A percentile compares a stretch with the other conserved stretches of the same genome.
Evolutionary conservation across 176 grass and related monocot genomes (phyloP).

Genomic region (Carex pumila): DNA sequence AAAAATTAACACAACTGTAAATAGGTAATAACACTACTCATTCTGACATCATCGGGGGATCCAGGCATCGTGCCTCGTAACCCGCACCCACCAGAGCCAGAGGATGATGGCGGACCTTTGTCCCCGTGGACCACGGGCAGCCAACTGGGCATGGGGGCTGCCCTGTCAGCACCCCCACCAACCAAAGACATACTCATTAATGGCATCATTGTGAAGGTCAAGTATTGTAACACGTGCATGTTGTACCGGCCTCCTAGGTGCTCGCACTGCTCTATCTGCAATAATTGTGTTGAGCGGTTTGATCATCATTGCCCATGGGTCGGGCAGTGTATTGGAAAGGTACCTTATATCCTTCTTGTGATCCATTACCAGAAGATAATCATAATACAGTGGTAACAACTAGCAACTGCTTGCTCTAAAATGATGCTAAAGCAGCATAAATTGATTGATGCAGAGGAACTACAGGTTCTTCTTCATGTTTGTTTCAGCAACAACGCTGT

Average conservation of each 20-base stretch:
- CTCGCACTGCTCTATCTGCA: constrained; percentile 91
- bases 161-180: constrained; percentile 27
- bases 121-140: constrained; percentile 16
- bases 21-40: constrained; percentile 66
- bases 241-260: constrained; percentile 79
- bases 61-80: constrained; percentile 87
- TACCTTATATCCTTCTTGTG: constrained; percentile 2
- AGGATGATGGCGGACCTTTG: constrained; percentile 16
- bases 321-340: constrained; percentile 90
- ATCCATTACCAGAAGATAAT: not conserved
- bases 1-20: not conserved
- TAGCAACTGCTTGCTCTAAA: too few species aligned
- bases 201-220: constrained; percentile 64
- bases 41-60: constrained; percentile 74
- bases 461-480: constrained; percentile 92
- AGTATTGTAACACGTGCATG: constrained; percentile 96
- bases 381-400: not conserved
- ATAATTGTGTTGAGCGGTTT: constrained; percentile 90
- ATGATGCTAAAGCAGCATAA: not conserved
- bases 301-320: constrained; percentile 98
- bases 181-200: constrained; percentile 72
- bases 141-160: not conserved
- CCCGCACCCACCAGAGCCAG: constrained; percentile 50
- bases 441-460: constrained; percentile 53
- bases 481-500: constrained; percentile 57